Evolutionary conservation across 768 basidiomycete genomes (phyloP), one percentile per base, ranked within the genome.

Genomic region (Pisolithus orientalis): DNA sequence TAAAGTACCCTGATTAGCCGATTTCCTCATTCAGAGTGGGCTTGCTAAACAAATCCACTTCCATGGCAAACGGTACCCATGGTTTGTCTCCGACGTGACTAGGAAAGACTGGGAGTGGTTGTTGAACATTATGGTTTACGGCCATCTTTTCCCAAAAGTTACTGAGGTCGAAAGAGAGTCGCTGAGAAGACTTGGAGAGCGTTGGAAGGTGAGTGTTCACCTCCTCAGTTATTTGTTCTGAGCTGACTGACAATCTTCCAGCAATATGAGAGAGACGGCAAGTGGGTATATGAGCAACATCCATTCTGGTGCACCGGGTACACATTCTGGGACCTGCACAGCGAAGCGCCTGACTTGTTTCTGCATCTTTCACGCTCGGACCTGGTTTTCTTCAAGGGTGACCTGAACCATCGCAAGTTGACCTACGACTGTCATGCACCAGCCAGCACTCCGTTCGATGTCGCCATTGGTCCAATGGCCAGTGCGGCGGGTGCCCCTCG

Each of bases 291-390:
- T 66, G 93, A 96, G 68, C 87, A 92, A 61, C 91, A 94, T 60
- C 87, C 90, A 9, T 93, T 90, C 77, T 93, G 90, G 90, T 93
- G 90, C 67, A 90, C 91, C n/a, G 94, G 93, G 6, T 94, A 90
- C 73, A 94, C 92, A 39, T 95, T 83, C 75, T 93, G 90, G 90
- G 87, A 91, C 50, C 67, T 91, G 44, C 86, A 84, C 57, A 75
- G 76, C 54, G 90, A 93, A 67, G 89, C 89, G 0, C 91, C 90
- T 2, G 91, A 92, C 76, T 71, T 96, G 47, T 97, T 95, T 79
- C 79, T 95, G 49, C 86, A 95, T 66, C 83, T 97, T 38, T 87
- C 90, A 52, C 83, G 83, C 32, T 90, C 90, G 31, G 89, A 96
- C 64, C 81, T 97, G 43, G 94, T 96, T 61, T 77, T 81, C 65